Percentiles rank a stretch among this genome's conserved stretches.
Conservation (phyloP, 1,284 basidiomycete species). For the Wallemia hederae region DNA sequence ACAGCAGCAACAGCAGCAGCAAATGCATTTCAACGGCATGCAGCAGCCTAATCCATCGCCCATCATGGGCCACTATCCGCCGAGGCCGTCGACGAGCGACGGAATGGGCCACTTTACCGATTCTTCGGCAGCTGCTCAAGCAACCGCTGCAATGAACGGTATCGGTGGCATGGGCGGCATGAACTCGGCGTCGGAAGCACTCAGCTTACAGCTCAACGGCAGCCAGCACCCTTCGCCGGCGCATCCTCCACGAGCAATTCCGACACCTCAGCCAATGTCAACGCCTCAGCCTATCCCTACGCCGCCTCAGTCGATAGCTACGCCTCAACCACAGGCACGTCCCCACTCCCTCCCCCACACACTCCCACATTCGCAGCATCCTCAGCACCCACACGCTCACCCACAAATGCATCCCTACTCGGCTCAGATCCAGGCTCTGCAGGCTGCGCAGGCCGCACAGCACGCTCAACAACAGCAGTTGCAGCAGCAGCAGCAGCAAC, state of each 20-base stretch:
- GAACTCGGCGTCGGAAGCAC: neutral
- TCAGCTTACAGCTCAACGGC: neutral
- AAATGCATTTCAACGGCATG: neutral
- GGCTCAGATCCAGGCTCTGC: neutral
- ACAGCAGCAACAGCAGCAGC: neutral
- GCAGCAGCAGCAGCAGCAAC: neutral
- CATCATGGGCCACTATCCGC: neutral
- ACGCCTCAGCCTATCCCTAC: neutral
- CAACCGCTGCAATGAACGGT: neutral
- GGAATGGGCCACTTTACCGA: neutral
- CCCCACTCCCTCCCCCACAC: neutral
- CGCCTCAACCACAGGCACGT: neutral
- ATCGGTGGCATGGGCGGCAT: neutral
- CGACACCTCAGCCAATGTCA: neutral
- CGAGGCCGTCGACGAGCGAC: neutral
- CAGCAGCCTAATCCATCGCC: neutral
- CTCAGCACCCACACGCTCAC: neutral
- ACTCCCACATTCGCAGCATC: too few species aligned
- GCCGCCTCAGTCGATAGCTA: neutral
- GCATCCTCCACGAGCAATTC: neutral
- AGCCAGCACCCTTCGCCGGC: neutral
- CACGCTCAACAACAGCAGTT: neutral
- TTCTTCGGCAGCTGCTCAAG: too few species aligned
- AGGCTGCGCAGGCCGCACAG: neutral
- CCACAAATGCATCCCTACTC: neutral